These are phyloP conservation scores for Ophiostoma montium DNA, from an alignment of 2,329 filamentous ascomycete species.

Conservation along the genomic window DNA sequence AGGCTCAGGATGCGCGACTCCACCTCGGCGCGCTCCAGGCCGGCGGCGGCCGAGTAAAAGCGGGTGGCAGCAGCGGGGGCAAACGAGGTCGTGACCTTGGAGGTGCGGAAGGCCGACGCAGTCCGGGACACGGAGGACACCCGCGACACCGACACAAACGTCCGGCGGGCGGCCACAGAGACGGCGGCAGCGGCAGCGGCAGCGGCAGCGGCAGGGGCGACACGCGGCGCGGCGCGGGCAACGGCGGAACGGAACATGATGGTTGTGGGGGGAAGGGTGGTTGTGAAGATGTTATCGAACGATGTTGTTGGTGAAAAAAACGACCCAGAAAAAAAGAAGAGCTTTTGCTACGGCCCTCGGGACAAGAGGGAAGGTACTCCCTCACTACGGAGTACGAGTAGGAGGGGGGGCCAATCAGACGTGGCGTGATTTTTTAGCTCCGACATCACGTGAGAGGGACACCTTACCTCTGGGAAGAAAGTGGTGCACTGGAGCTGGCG, in stretches of 20 bases:
- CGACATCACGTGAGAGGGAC: too few species aligned
- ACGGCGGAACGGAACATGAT: conserved; percentile 78
- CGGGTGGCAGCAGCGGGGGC: conserved; percentile 46
- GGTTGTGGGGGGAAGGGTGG: background rate
- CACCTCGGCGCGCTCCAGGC: conserved; percentile 54
- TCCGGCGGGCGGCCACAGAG: background rate
- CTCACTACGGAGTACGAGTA: too few species aligned
- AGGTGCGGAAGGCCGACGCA: background rate
- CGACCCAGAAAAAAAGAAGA: background rate
- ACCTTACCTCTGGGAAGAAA: too few species aligned
- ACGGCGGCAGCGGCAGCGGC: conserved; percentile 18
- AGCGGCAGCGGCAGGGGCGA: conserved; percentile 40
- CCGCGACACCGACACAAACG: too few species aligned
- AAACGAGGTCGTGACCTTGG: too few species aligned
- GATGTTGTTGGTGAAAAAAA: too few species aligned
- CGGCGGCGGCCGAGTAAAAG: conserved; percentile 73
- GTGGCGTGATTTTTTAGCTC: too few species aligned
- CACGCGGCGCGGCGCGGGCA: conserved; percentile 36
- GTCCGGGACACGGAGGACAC: background rate
- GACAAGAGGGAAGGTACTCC: background rate
- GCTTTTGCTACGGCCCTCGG: background rate
- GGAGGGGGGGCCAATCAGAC: too few species aligned
- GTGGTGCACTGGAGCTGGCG: too few species aligned
- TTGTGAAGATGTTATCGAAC: background rate
- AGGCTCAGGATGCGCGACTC: conserved; percentile 86